Base-by-base conservation (phyloP, 2,329 filamentous ascomycete species). In the Atkinsonella hypoxylon region DNA sequence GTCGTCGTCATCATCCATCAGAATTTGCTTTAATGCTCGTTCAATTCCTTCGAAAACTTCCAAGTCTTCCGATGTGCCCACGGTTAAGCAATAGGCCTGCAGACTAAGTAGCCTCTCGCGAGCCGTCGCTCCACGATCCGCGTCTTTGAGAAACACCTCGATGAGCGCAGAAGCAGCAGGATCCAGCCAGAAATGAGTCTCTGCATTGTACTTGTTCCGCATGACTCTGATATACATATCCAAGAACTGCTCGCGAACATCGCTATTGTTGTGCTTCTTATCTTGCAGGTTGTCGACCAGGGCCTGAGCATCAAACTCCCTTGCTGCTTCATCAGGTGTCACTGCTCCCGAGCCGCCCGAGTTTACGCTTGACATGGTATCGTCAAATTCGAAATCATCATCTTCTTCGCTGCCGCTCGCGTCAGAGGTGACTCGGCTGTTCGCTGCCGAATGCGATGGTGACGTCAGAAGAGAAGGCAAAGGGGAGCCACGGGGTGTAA, bases 231-330 rank as follows among this genome's bases (percentile, higher is more conserved):
- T 57, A 45, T 64, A 70, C 20, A 59, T 53, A 5, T 62, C 60
- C 9, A 69, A 51, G 11, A 64, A 58, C 20, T 66, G 61, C 59
- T 89, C 84, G 48, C 89, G 80, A 20, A 81, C 80, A 55, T 86
- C 79, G 22, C 76, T 78, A 56, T 82, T 89, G 66, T 83, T 88
- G 56, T 84, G 81, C 73, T 94, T 95, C 59, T 87, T 82, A 54
- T 78, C 74, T 50, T 84, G 74, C 30, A 95, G 78, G 57, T 86
- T 81, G 45, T 83, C 75, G 55, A 94, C 81, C 52, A 83, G 78
- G 54, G 82, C 77, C 30, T 75, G 71, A 34, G 63, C 59, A 50
- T 81, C 76, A 77, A 85, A 87, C 26, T 75, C 70, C 9, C 77
- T 74, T 32, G 83, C 71, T 36, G 82, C 82, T 56, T 88, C 85